These are phyloP conservation scores for Ustanciosporium gigantosporum DNA, from an alignment of 1,284 basidiomycete species.

Conservation along the genomic window DNA sequence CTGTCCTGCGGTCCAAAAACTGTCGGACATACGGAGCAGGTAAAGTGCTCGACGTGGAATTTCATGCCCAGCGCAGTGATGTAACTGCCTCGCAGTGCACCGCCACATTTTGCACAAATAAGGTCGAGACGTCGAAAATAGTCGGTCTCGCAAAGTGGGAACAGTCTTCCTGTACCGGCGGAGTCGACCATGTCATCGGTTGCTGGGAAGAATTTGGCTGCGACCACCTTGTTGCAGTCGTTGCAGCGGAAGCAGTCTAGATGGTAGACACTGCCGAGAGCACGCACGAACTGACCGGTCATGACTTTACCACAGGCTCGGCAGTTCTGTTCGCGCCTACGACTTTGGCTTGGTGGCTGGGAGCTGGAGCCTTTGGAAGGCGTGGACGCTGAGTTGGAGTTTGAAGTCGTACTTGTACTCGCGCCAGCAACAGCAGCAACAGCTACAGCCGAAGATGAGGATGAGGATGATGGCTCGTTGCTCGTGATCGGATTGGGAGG, in stretches of 20 bases:
- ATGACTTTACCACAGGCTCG: conserved; percentile 62
- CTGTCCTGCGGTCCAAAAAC: conserved; percentile 97
- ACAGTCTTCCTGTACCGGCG: conserved; percentile 40
- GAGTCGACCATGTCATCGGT: conserved; percentile 71
- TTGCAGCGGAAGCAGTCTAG: conserved; percentile 91
- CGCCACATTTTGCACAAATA: conserved; percentile 93
- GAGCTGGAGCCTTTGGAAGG: neutral
- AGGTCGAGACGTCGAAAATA: conserved; percentile 95
- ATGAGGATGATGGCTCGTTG: neutral
- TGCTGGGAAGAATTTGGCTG: conserved; percentile 93
- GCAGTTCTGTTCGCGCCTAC: conserved; percentile 47
- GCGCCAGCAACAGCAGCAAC: neutral
- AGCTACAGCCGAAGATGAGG: neutral
- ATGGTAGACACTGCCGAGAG: conserved; percentile 91
- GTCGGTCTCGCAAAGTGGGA: conserved; percentile 79
- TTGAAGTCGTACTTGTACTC: neutral
- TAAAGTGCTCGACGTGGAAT: conserved; percentile 99
- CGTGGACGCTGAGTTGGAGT: neutral
- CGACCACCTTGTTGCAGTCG: conserved; percentile 93
- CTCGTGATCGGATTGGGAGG: conserved; percentile 12
- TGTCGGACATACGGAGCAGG: conserved; percentile 92
- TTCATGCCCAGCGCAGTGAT: conserved; percentile 99
- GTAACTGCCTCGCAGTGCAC: conserved; percentile 92
- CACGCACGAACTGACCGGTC: conserved; percentile 94
- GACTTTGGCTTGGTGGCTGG: neutral